Base-by-base conservation (phyloP, 2,329 filamentous ascomycete species). In the Amesomyces nigricolor region DNA sequence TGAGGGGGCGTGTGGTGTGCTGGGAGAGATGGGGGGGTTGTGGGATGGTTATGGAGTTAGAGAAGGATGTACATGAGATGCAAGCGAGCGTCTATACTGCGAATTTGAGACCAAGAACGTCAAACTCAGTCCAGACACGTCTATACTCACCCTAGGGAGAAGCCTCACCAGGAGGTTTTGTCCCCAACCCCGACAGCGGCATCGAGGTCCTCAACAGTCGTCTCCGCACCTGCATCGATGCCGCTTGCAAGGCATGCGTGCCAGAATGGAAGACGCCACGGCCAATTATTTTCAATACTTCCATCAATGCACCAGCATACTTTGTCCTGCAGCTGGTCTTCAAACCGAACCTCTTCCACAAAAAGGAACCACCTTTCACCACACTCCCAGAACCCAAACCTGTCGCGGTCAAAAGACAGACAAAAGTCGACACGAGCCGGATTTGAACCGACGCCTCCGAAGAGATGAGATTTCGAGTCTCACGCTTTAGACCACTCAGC, bases 111-210 rank as follows among this genome's bases (percentile, higher is more conserved):
- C 22, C 22, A 26, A 26, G 22, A 26, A 26, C 4, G 22, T 26
- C 22, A 26, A 6, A 26, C 22, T 26, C 22, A 26, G 22, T 26
- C 4, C 22, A 26, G 22, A 22, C 22, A 22, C 22, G 6, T 26
- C 22, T 26, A 26, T 4, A 6, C 10, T 16, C 14, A 1, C 7
- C 35, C 37, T n/a, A 16, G 30, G 13, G 13, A 43, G n/a, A 43
- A 8, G 5, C 77, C 82, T 72, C 68, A 85, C 85, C 66, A 26
- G 22, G 22, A 26, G 22, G 22, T 26, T 26, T 26, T 6, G 22
- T 26, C 22, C 22, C 22, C 22, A 26, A 26, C 22, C 22, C 22
- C 22, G 17, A 26, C 22, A 26, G 22, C 22, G 22, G 22, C 22
- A 26, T 26, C 22, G 22, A 26, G 22, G 22, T 26, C 22, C 22